These are phyloP conservation scores for Hypomontagnella monticulosa DNA, from an alignment of 495 filamentous ascomycete genomes.

Conservation along the genomic window DNA sequence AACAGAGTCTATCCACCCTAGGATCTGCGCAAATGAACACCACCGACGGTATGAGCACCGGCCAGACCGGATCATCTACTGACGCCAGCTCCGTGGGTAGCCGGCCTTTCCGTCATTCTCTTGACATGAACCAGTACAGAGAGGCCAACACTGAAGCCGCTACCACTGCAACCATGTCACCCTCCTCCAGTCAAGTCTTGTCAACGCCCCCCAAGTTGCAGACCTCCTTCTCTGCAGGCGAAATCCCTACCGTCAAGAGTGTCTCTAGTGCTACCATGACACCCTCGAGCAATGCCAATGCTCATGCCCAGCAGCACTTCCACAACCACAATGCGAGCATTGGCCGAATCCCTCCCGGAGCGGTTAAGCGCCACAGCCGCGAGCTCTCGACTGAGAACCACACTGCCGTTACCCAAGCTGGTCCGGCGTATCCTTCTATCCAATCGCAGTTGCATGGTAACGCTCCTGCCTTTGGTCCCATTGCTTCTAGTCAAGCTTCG, in stretches of 20 bases:
- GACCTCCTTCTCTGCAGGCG: constrained; percentile 89
- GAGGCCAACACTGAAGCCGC: constrained; percentile 42
- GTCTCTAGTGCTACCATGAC: constrained; percentile 45
- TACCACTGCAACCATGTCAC: constrained; percentile 47
- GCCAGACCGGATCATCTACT: constrained; percentile 43
- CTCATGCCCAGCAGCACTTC: constrained; percentile 78
- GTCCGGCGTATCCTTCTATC: constrained; percentile 59
- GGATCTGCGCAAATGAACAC: constrained; percentile 50
- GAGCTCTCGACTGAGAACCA: constrained; percentile 65
- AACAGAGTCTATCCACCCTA: constrained; percentile 82
- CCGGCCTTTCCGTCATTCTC: constrained; percentile 65
- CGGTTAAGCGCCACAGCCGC: constrained; percentile 71
- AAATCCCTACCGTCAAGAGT: constrained; percentile 84
- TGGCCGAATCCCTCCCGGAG: constrained; percentile 75
- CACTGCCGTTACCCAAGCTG: constrained; percentile 55
- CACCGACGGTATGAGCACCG: constrained; percentile 33
- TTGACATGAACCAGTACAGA: constrained; percentile 60
- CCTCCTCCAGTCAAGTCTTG: constrained; percentile 53
- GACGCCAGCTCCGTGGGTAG: constrained; percentile 54
- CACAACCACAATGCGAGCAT: constrained; percentile 85
- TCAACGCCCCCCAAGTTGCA: constrained; percentile 75
- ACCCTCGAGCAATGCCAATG: constrained; percentile 61
- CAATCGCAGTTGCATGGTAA: constrained; percentile 79
- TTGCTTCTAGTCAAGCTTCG: constrained; percentile 47
- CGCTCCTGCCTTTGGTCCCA: constrained; percentile 74